Percentiles rank a stretch among this genome's conserved stretches.
Conservation (phyloP, 768 basidiomycete species). For the Boletus sp. region DNA sequence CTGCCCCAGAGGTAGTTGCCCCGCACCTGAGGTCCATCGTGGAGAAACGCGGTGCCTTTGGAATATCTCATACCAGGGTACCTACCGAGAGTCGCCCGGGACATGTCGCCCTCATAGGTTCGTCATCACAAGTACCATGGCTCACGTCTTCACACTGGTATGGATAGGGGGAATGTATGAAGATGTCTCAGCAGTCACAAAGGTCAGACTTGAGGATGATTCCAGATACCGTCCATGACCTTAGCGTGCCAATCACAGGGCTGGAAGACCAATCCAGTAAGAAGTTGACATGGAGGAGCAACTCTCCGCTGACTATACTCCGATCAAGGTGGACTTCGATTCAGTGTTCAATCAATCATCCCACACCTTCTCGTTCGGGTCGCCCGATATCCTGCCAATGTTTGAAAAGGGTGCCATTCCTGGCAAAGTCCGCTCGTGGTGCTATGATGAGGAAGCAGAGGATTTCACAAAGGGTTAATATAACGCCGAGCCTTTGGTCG, state of each 20-base stretch:
- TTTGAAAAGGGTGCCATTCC: conserved; percentile 71
- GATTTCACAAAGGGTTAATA: conserved; percentile 78
- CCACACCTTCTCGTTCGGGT: conserved; percentile 78
- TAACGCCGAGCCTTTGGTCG: neutral
- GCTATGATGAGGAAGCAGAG: conserved; percentile 72
- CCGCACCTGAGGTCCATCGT: conserved; percentile 70
- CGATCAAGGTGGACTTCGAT: conserved; percentile 66
- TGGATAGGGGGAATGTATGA: conserved; percentile 84
- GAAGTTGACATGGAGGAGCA: neutral
- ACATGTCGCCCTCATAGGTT: conserved; percentile 85
- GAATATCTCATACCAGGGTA: conserved; percentile 81
- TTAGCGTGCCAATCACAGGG: conserved; percentile 42
- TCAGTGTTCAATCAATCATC: conserved; percentile 83
- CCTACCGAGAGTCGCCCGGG: conserved; percentile 88
- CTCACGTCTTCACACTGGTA: conserved; percentile 3
- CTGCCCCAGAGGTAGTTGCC: conserved; percentile 59
- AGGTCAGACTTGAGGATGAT: conserved; percentile 41
- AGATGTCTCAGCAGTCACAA: conserved; percentile 84
- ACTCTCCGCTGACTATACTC: neutral
- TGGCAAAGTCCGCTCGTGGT: conserved; percentile 71
- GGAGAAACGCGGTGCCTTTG: conserved; percentile 69
- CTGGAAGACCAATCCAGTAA: conserved; percentile 82
- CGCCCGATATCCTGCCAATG: conserved; percentile 88
- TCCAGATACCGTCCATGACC: conserved; percentile 4
- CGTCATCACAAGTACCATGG: conserved; percentile 2